phyloP scores from a whole-genome alignment of 2,329 filamentous ascomycete genomes.

The Trichoderma sp. region DNA sequence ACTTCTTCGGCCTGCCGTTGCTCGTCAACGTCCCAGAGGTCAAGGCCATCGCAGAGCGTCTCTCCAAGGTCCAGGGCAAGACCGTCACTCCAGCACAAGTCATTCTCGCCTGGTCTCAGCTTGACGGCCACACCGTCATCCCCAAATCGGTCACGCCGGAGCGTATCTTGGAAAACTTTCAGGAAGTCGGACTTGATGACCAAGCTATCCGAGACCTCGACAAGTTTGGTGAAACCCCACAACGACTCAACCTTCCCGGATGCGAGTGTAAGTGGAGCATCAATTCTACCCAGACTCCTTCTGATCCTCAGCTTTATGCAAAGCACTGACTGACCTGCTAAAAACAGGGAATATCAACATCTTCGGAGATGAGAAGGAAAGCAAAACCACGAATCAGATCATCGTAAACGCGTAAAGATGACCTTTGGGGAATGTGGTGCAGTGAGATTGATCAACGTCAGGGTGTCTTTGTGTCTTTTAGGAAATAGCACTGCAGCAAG shows the following conservation, averaged over 20 bases:
- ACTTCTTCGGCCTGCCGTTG: slow-evolving; percentile 43
- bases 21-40: slow-evolving; percentile 57
- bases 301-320: neutral
- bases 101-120: slow-evolving; percentile 56
- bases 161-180: slow-evolving; percentile 68
- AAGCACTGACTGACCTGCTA: neutral
- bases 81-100: slow-evolving; percentile 44
- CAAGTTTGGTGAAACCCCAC: slow-evolving; percentile 55
- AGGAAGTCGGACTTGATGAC: slow-evolving; percentile 60
- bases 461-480: neutral
- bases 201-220: slow-evolving; percentile 60
- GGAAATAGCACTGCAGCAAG: neutral
- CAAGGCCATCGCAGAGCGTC: slow-evolving; percentile 53
- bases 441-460: neutral
- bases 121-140: slow-evolving; percentile 66
- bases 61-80: slow-evolving; percentile 35
- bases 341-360: neutral
- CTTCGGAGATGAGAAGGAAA: neutral
- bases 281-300: neutral
- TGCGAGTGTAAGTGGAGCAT: neutral
- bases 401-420: neutral
- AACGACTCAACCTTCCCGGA: slow-evolving; percentile 45
- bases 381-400: neutral
- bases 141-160: slow-evolving; percentile 70
- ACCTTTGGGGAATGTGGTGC: neutral